phyloP scores from a whole-genome alignment of 805 yeast genomes.

The Pichia manshurica region DNA sequence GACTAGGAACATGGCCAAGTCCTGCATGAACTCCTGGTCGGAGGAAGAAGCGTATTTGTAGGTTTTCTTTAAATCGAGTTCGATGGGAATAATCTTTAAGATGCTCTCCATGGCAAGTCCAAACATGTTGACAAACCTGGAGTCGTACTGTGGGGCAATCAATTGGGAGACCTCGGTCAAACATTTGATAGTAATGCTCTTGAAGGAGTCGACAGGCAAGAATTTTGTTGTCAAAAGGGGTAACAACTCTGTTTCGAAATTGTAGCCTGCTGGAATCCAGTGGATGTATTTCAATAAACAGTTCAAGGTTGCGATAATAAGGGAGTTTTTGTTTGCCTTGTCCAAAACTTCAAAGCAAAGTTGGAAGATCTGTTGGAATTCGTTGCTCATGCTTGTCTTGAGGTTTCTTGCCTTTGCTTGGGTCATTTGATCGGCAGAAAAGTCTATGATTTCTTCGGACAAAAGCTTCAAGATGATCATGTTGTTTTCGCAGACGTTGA shows the following conservation, averaged over 20 bases:
- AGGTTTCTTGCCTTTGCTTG: slow-evolving; percentile 86
- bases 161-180: slow-evolving; percentile 84
- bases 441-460: slow-evolving; percentile 95
- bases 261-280: slow-evolving; percentile 90
- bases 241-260: slow-evolving; percentile 82
- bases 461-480: slow-evolving; percentile 86
- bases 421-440: slow-evolving; percentile 92
- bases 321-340: slow-evolving; percentile 77
- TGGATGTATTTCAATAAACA: slow-evolving; percentile 80
- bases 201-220: slow-evolving; percentile 68
- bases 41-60: slow-evolving; percentile 70
- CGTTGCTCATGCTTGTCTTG: slow-evolving; percentile 79
- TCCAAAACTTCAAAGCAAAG: slow-evolving; percentile 91
- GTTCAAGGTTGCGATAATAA: slow-evolving; percentile 77
- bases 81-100: slow-evolving; percentile 60
- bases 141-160: slow-evolving; percentile 47
- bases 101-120: slow-evolving; percentile 68
- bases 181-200: slow-evolving; percentile 85
- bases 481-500: slow-evolving; percentile 95
- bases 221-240: slow-evolving; percentile 69
- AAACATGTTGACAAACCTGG: slow-evolving; percentile 64
- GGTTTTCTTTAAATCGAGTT: slow-evolving; percentile 62
- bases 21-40: slow-evolving; percentile 93
- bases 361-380: slow-evolving; percentile 88
- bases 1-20: slow-evolving; percentile 86